These are phyloP conservation scores for Diplodia corticola DNA, from an alignment of 2,329 filamentous ascomycete genomes.

Conservation along the genomic window DNA sequence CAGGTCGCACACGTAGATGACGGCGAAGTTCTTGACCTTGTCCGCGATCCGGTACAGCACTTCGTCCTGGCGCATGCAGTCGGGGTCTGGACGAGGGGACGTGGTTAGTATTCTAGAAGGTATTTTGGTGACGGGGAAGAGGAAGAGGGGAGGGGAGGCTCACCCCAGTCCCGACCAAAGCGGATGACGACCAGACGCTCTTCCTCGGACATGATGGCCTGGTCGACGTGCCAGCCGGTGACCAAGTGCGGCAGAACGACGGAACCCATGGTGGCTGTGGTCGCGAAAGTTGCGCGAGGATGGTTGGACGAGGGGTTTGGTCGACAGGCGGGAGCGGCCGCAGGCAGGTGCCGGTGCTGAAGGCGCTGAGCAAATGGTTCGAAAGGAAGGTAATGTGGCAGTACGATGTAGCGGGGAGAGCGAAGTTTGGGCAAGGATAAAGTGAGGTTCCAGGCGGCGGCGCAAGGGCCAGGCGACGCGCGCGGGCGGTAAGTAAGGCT, in stretches of 20 bases:
- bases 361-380: neutral
- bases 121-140: slow-evolving; percentile 32
- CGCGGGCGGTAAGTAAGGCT: neutral
- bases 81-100: slow-evolving; percentile 56
- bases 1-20: slow-evolving; percentile 86
- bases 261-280: slow-evolving; percentile 61
- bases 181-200: slow-evolving; percentile 91
- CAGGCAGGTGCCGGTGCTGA: neutral
- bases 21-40: slow-evolving; percentile 87
- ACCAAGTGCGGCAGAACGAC: slow-evolving; percentile 85
- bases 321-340: neutral
- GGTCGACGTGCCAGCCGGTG: slow-evolving; percentile 95
- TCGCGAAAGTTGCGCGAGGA: neutral
- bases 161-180: slow-evolving; percentile 71
- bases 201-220: slow-evolving; percentile 81
- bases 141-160: slow-evolving; percentile 32
- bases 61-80: slow-evolving; percentile 84
- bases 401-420: neutral
- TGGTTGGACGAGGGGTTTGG: neutral
- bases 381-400: neutral
- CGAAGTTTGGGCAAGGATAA: neutral
- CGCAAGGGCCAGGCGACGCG: neutral
- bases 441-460: slow-evolving; percentile 1
- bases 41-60: slow-evolving; percentile 94
- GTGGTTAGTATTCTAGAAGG: neutral